Evolutionary conservation across 805 yeast genomes (phyloP), one percentile per base, ranked within the genome.

Genomic region (Wickerhamomyces rabaulensis): DNA sequence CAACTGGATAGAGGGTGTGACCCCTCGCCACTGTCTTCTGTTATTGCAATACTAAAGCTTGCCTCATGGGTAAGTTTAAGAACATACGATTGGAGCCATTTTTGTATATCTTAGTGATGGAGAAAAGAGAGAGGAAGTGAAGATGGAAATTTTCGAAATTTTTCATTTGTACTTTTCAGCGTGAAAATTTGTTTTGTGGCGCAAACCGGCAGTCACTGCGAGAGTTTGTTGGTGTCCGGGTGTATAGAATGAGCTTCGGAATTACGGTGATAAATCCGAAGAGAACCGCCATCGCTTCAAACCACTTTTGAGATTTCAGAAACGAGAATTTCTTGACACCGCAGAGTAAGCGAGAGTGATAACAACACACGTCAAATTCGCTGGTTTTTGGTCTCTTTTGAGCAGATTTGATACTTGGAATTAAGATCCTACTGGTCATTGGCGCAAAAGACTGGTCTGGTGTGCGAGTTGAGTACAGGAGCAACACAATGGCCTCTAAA

Each of bases 81-180:
- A 3, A 85, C 94, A 75, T 85, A 86, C 94, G 74, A 82, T 84
- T 84, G 95, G 95, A 82, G 95, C 95, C 95, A 87, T 85, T 78
- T 63, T 72, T 60, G 31, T 31, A 41, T 15, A 41, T 20, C 31
- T 6, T 40, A 42, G 31, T 19, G n/a, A 12, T n/a, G 20, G 10
- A 27, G 16, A 12, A 26, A 27, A 13, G 16, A 25, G 20, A 21
- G 22, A 6, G 22, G 9, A 12, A 20, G 22, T 22, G 25, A 17
- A 13, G 16, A 6, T 36, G 9, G 10, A 33, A 38, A 36, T 29
- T 29, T 13, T 40, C 15, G 44, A 27, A 29, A 27, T 43, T 43
- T 39, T 43, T 43, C 39, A 39, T 19, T 43, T 23, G 19, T 22
- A 37, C 15, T 15, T 15, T 15, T 26, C 22, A 23, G n/a, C 17